phyloP scores from a whole-genome alignment of 495 filamentous ascomycete species.

The Aspergillus bertholletiae region DNA sequence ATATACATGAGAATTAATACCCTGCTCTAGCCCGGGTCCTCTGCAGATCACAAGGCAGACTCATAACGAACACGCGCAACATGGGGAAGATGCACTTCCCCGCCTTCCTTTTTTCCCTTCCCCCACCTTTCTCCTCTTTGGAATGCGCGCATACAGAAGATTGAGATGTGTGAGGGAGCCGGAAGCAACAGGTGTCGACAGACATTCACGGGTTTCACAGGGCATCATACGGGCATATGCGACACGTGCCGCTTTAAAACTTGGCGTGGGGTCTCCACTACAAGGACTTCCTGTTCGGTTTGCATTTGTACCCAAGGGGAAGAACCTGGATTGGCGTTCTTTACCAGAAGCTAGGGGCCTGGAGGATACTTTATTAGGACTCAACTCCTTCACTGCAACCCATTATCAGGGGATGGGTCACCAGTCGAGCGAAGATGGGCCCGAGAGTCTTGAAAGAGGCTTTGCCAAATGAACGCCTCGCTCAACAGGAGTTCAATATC shows the following conservation, averaged over 20 bases:
- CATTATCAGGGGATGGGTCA: conserved; percentile 36
- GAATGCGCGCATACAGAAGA: conserved; percentile 60
- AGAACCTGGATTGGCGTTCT: conserved; percentile 1
- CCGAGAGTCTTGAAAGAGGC: conserved; percentile 80
- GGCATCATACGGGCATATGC: conserved; percentile 77
- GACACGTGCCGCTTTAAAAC: conserved; percentile 84
- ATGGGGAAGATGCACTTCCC: too few species aligned
- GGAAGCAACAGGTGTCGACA: conserved; percentile 72
- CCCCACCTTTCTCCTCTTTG: neutral
- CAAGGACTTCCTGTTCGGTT: conserved; percentile 91
- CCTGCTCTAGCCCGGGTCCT: neutral
- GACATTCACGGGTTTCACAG: conserved; percentile 70
- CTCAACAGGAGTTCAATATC: conserved; percentile 93
- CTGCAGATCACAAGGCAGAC: conserved; percentile 12
- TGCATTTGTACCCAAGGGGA: conserved; percentile 18
- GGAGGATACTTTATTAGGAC: conserved; percentile 26
- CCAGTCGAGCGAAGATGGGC: conserved; percentile 68
- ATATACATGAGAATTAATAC: too few species aligned
- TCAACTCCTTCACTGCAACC: conserved; percentile 40
- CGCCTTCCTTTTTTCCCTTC: too few species aligned
- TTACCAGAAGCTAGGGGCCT: neutral
- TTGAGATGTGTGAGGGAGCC: conserved; percentile 77
- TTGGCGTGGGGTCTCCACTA: conserved; percentile 76
- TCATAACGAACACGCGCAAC: too few species aligned
- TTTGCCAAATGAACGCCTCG: conserved; percentile 96